Evolutionary conservation across 768 basidiomycete species (phyloP).

Genomic region (Lanmaoa rubissima): DNA sequence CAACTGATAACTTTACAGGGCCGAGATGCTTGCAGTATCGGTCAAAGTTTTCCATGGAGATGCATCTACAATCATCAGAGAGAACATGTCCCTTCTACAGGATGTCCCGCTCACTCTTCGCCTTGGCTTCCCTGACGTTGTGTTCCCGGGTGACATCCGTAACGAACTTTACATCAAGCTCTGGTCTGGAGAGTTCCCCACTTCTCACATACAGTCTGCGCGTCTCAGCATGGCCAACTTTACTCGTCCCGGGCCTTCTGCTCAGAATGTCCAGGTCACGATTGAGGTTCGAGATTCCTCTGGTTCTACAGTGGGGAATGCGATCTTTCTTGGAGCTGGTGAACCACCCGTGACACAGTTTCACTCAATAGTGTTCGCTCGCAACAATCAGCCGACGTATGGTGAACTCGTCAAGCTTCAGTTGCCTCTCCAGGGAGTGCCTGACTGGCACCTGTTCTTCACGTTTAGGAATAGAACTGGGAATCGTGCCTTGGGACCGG

Average conservation of each 20-base stretch:
- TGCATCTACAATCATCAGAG: conserved; percentile 65
- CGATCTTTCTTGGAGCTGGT: conserved; percentile 81
- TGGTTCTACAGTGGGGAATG: conserved; percentile 65
- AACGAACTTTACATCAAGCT: conserved; percentile 97
- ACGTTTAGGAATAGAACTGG: conserved; percentile 79
- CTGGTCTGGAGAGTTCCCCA: conserved; percentile 87
- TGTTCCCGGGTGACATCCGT: conserved; percentile 87
- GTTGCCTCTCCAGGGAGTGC: conserved; percentile 63
- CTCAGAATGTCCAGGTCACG: conserved; percentile 75
- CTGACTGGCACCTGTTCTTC: conserved; percentile 91
- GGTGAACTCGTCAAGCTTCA: conserved; percentile 90
- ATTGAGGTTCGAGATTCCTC: conserved; percentile 81
- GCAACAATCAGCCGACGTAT: conserved; percentile 86
- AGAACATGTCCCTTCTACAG: conserved; percentile 81
- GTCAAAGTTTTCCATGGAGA: conserved; percentile 89
- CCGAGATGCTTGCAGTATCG: conserved; percentile 83
- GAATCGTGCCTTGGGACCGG: conserved; percentile 48
- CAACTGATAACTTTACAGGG: conserved; percentile 43
- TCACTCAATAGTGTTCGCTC: conserved; percentile 87
- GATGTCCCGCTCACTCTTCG: conserved; percentile 80
- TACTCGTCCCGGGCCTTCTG: conserved; percentile 53
- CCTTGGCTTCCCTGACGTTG: conserved; percentile 94
- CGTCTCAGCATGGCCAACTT: conserved; percentile 59
- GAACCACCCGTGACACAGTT: conserved; percentile 80
- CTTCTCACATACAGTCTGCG: conserved; percentile 49